A percentile compares a stretch with the other conserved stretches of the same genome.
These are phyloP conservation scores for Stylosanthes scabra DNA, from an alignment of 331 rosid species.

Conservation along the genomic window DNA sequence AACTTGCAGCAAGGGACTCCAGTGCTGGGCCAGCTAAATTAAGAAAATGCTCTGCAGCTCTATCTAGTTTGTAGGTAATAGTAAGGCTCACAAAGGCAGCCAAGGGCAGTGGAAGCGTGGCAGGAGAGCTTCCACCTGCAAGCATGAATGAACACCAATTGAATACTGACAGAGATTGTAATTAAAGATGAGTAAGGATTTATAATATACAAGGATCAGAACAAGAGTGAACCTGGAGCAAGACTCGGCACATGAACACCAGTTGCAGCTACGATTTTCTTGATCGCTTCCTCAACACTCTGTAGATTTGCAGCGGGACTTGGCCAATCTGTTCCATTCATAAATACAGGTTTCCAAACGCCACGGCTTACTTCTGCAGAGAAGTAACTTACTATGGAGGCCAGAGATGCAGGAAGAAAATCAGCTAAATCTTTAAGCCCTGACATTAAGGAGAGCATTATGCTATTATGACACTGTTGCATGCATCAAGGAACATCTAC, in stretches of 20 bases:
- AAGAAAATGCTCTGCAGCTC: slow-evolving; percentile 58
- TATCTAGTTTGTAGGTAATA: slow-evolving; percentile 67
- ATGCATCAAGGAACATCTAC: slow-evolving; percentile 22
- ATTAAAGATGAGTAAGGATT: slow-evolving; percentile 8
- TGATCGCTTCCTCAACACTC: slow-evolving; percentile 90
- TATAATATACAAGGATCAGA: slow-evolving; percentile 12
- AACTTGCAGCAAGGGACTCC: slow-evolving; percentile 68
- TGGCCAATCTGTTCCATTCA: slow-evolving; percentile 99
- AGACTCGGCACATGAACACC: slow-evolving; percentile 96
- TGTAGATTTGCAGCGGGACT: slow-evolving; percentile 93
- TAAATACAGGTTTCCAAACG: slow-evolving; percentile 91
- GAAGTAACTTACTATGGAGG: slow-evolving; percentile 93
- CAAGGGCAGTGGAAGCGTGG: slow-evolving; percentile 76
- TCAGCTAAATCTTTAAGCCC: slow-evolving; percentile 98
- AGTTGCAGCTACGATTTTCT: slow-evolving; percentile 91
- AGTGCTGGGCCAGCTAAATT: slow-evolving; percentile 63
- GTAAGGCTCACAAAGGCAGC: slow-evolving; percentile 77
- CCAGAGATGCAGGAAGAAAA: slow-evolving; percentile 97
- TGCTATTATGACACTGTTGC: slow-evolving; percentile 21
- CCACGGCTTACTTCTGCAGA: slow-evolving; percentile 97
- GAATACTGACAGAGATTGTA: slow-evolving; percentile 14
- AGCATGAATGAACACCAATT: slow-evolving; percentile 26
- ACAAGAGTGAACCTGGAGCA: slow-evolving; percentile 71
- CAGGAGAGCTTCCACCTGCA: slow-evolving; percentile 63
- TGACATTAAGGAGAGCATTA: slow-evolving; percentile 46